Conservation (phyloP, 805 yeast genomes). For the Nakazawaea siamensis region DNA sequence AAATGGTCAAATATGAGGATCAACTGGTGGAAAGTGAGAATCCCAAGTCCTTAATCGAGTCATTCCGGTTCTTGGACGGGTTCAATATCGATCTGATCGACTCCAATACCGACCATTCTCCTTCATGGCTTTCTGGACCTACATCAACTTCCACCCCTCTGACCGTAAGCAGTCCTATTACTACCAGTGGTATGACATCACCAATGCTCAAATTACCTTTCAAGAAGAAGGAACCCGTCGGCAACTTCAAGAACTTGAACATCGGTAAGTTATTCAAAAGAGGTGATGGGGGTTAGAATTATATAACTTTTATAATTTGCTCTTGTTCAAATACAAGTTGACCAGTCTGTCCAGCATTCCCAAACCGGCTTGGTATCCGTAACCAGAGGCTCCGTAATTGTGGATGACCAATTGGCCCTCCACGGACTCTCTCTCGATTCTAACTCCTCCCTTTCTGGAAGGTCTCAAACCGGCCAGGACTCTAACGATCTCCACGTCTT, state of each 20-base stretch:
- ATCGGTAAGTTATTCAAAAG: constrained; percentile 50
- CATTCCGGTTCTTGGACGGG: constrained; percentile 17
- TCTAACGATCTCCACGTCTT: constrained; percentile 43
- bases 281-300: constrained; percentile 13
- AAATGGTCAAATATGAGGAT: constrained; percentile 26
- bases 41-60: constrained; percentile 24
- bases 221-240: constrained; percentile 25
- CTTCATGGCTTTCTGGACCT: constrained; percentile 7
- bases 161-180: neutral
- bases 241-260: constrained; percentile 39
- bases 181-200: no score
- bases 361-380: constrained; percentile 59
- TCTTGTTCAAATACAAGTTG: no score
- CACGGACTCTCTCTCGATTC: constrained; percentile 50
- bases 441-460: constrained; percentile 63
- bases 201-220: constrained; percentile 10
- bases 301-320: no score
- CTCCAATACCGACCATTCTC: constrained; percentile 16
- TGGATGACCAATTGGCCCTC: constrained; percentile 46
- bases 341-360: no score
- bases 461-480: constrained; percentile 76
- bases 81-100: constrained; percentile 14
- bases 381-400: constrained; percentile 64
- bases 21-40: constrained; percentile 14
- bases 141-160: neutral